A percentile compares a stretch with the other conserved stretches of the same genome.
Evolutionary conservation across 352 stramenopile species (phyloP).

Genomic region (Phytophthora idaei): DNA sequence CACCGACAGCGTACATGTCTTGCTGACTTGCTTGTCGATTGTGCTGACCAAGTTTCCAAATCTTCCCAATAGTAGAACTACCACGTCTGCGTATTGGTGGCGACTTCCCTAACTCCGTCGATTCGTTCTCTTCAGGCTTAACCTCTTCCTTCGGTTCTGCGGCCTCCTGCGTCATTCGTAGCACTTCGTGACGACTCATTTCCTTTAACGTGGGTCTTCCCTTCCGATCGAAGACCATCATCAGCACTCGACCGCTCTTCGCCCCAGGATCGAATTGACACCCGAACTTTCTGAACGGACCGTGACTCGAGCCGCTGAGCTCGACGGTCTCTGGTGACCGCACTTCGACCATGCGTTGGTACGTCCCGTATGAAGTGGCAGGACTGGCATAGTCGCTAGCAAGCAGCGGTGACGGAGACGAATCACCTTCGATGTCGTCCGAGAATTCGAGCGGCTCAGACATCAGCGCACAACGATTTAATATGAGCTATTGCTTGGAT

Average conservation of each 20-base stretch:
- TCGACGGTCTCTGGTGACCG: slow-evolving; percentile 16
- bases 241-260: slow-evolving; percentile 46
- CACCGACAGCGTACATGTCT: slow-evolving; percentile 29
- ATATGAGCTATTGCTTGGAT: not conserved
- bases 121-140: slow-evolving; percentile 1
- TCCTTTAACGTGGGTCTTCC: slow-evolving; percentile 52
- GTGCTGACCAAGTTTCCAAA: slow-evolving; percentile 27
- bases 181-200: slow-evolving; percentile 62
- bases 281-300: slow-evolving; percentile 35
- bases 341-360: slow-evolving; percentile 30
- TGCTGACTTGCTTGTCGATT: slow-evolving; percentile 23
- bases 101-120: slow-evolving; percentile 9
- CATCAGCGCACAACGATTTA: slow-evolving; percentile 11
- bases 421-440: slow-evolving; percentile 17
- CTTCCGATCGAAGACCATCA: slow-evolving; percentile 53
- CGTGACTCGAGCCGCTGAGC: slow-evolving; percentile 12
- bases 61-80: slow-evolving; percentile 27
- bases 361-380: slow-evolving; percentile 35
- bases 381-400: slow-evolving; percentile 22
- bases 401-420: slow-evolving; percentile 26
- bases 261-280: slow-evolving; percentile 49
- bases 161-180: slow-evolving; percentile 59
- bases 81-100: slow-evolving; percentile 28
- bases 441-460: slow-evolving; percentile 16
- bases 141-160: slow-evolving; percentile 37